phyloP scores from a whole-genome alignment of 352 stramenopile genomes.

The Phytophthora parvispora region DNA sequence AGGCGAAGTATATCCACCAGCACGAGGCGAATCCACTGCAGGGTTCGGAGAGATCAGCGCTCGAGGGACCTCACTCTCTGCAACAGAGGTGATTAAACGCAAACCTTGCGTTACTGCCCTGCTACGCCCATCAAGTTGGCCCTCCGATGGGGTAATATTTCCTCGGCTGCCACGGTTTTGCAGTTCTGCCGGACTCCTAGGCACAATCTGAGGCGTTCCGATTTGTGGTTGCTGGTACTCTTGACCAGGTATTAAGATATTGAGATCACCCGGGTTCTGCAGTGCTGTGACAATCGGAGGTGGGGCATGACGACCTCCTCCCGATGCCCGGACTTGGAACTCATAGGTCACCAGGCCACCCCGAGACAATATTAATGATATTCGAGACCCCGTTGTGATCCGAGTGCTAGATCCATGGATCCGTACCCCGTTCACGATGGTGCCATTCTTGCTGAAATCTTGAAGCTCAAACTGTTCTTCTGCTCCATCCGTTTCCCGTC shows the following conservation, averaged over 20 bases:
- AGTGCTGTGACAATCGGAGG: slow-evolving; percentile 62
- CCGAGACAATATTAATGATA: slow-evolving; percentile 88
- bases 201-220: slow-evolving; percentile 36
- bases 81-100: slow-evolving; percentile 85
- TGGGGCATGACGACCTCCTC: slow-evolving; percentile 33
- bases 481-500: slow-evolving; percentile 51
- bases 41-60: slow-evolving; percentile 89
- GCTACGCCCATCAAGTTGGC: slow-evolving; percentile 32
- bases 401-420: slow-evolving; percentile 84
- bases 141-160: slow-evolving; percentile 25
- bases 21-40: slow-evolving; percentile 84
- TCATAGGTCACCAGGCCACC: slow-evolving; percentile 89
- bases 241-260: slow-evolving; percentile 62
- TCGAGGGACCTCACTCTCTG: slow-evolving; percentile 83
- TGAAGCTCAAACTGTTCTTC: slow-evolving; percentile 87
- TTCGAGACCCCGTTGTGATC: slow-evolving; percentile 75
- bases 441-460: slow-evolving; percentile 93
- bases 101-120: slow-evolving; percentile 71
- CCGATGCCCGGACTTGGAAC: slow-evolving; percentile 70
- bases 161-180: slow-evolving; percentile 78
- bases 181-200: slow-evolving; percentile 82
- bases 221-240: slow-evolving; percentile 79
- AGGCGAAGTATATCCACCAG: slow-evolving; percentile 83
- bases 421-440: slow-evolving; percentile 90
- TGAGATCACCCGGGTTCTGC: slow-evolving; percentile 53